phyloP scores from a whole-genome alignment of 495 filamentous ascomycete species.

The Talaromyces proteolyticus region DNA sequence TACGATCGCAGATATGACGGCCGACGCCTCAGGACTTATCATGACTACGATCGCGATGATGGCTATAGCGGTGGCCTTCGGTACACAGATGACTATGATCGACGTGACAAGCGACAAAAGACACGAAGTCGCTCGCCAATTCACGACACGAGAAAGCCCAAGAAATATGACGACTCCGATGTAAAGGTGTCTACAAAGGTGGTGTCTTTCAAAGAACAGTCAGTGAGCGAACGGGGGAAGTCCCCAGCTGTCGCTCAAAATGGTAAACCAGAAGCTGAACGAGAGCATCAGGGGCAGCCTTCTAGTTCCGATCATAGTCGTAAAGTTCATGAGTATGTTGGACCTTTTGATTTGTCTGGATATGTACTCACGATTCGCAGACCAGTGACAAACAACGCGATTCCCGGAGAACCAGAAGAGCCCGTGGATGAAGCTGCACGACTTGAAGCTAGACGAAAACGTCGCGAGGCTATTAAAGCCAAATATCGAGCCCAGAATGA shows the following conservation, averaged over 20 bases:
- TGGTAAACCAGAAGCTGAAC: constrained; percentile 61
- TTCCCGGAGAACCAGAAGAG: constrained; percentile 24
- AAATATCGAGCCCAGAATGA: constrained; percentile 70
- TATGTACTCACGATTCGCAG: constrained; percentile 10
- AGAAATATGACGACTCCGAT: constrained; percentile 27
- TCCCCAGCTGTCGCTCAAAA: constrained; percentile 47
- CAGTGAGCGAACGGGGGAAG: constrained; percentile 63
- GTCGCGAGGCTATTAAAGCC: constrained; percentile 83
- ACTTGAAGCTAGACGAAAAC: constrained; percentile 79
- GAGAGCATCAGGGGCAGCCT: constrained; percentile 52
- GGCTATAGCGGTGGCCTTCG: constrained; percentile 36
- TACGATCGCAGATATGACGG: constrained; percentile 19
- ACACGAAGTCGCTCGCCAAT: constrained; percentile 59
- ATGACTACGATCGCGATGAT: constrained; percentile 61
- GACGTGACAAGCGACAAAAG: constrained; percentile 56
- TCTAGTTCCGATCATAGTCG: constrained; percentile 11
- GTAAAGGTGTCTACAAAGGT: constrained; percentile 21
- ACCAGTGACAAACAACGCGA: constrained; percentile 9
- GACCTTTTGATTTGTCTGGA: neutral
- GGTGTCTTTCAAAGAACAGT: constrained; percentile 47
- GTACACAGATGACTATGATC: constrained; percentile 56
- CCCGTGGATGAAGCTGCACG: constrained; percentile 70
- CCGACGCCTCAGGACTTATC: constrained; percentile 44
- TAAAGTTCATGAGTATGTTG: neutral
- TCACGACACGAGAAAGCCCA: constrained; percentile 34